phyloP scores from a whole-genome alignment of 2,329 filamentous ascomycete genomes.

The Pyrenophora tritici-repentis region DNA sequence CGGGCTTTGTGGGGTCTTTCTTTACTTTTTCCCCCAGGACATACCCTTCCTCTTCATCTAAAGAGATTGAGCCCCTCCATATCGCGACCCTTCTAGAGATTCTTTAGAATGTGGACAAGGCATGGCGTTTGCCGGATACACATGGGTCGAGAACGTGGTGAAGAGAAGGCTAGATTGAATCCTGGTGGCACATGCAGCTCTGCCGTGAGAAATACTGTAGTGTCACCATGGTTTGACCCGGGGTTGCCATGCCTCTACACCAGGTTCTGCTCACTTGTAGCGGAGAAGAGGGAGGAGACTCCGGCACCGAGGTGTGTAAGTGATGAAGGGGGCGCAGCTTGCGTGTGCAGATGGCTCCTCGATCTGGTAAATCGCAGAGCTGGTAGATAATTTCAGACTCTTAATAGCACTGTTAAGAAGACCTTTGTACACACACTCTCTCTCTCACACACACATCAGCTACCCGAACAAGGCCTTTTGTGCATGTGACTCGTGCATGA shows the following conservation, averaged over 20 bases:
- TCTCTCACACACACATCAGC: background rate
- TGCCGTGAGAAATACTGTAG: constrained; percentile 30
- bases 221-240: constrained; percentile 34
- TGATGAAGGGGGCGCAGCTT: constrained; percentile 15
- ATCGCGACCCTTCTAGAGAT: constrained; percentile 15
- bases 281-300: constrained; percentile 35
- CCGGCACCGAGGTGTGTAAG: constrained; percentile 21
- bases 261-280: constrained; percentile 21
- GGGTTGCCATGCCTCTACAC: constrained; percentile 25
- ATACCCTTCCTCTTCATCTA: constrained; percentile 28
- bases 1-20: constrained; percentile 30
- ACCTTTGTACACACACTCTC: background rate
- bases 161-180: constrained; percentile 20
- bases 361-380: constrained; percentile 1
- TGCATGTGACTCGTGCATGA: background rate
- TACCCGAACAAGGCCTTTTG: background rate
- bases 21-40: constrained; percentile 18
- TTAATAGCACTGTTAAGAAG: constrained; percentile 9
- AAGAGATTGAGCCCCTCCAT: constrained; percentile 21
- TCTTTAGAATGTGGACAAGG: constrained; percentile 37
- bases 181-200: constrained; percentile 28
- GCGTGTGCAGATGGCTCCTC: constrained; percentile 9
- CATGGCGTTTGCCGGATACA: constrained; percentile 16
- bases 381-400: constrained; percentile 3
- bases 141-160: constrained; percentile 10